A percentile compares a stretch with the other conserved stretches of the same genome.
phyloP scores from a whole-genome alignment of 495 filamentous ascomycete species.

The Apiosordaria backusii region DNA sequence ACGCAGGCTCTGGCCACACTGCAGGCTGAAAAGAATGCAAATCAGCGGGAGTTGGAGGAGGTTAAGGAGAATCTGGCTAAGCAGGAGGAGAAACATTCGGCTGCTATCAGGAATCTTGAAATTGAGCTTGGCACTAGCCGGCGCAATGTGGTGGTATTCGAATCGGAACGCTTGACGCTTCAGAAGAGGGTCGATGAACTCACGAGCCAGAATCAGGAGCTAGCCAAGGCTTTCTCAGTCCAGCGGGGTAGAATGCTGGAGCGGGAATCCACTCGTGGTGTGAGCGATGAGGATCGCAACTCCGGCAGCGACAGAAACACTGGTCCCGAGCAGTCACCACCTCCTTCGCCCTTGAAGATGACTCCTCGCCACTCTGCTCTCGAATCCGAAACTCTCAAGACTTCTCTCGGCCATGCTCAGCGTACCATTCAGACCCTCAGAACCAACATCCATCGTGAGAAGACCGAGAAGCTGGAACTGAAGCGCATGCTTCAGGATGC shows the following conservation, averaged over 20 bases:
- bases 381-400: slow-evolving; percentile 91
- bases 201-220: slow-evolving; percentile 79
- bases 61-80: slow-evolving; percentile 72
- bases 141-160: slow-evolving; percentile 66
- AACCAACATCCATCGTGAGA: slow-evolving; percentile 91
- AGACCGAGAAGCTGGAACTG: slow-evolving; percentile 94
- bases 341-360: slow-evolving; percentile 82
- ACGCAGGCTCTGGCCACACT: slow-evolving; percentile 61
- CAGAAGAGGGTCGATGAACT: slow-evolving; percentile 84
- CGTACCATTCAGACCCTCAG: slow-evolving; percentile 93
- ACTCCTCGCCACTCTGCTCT: slow-evolving; percentile 85
- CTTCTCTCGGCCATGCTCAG: slow-evolving; percentile 89
- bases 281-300: slow-evolving; percentile 60
- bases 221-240: slow-evolving; percentile 68
- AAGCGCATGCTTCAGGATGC: slow-evolving; percentile 95
- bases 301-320: slow-evolving; percentile 66
- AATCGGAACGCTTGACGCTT: slow-evolving; percentile 67
- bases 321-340: slow-evolving; percentile 78
- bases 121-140: slow-evolving; percentile 77
- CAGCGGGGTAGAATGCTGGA: slow-evolving; percentile 69
- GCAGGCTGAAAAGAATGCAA: slow-evolving; percentile 68
- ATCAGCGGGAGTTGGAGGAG: slow-evolving; percentile 85
- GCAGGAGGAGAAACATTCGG: slow-evolving; percentile 72
- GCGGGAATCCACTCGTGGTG: slow-evolving; percentile 53
- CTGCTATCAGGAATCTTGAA: slow-evolving; percentile 77